Evolutionary conservation across 495 filamentous ascomycete genomes (phyloP), one percentile per base, ranked within the genome.

Genomic region (Aspergillus diversus): DNA sequence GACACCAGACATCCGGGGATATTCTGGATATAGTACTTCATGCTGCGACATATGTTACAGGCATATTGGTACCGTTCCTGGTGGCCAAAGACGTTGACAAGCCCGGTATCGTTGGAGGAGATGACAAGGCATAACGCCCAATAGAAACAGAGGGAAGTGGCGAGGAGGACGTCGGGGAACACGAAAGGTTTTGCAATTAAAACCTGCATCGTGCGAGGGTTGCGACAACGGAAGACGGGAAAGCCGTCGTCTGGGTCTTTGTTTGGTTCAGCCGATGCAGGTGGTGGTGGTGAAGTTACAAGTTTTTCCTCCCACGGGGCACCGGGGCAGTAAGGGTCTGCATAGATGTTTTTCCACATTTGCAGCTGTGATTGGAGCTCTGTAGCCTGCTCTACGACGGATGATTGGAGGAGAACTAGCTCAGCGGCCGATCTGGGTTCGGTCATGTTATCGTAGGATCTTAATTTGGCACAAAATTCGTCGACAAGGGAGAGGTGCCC

Each of bases 1-100:
- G 70, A 72, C 6, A 69, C 63, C 11, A 72, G 57, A 37, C 48
- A 70, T 7, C 70, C 70, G 6, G 70, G 68, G 21, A 69, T 65
- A 27, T 61, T 63, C 16, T 57, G 52, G 49, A 70, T 54, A 43
- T 72, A 72, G 61, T 68, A 72, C 54, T 62, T 67, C 70, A 72
- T 70, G 54, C 70, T 72, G 27, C 70, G 70, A 43, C 67, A 70
- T 50, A 72, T 72, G 39, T 72, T 65, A 46, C 68, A 69, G 31
- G 65, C 70, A 37, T 63, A 65, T 33, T 66, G 60, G 55, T 72
- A 72, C 47, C 70, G 70, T 32, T 72, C 67, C 13, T 67, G 64
- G 1, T 54, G 57, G 13, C 57, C 46, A 9, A 70, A 37, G 11
- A 72, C 68, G 35, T 56, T 64, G 56, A 66, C 55, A 5, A 72